phyloP scores from a whole-genome alignment of 169 alveolate species.

The Eimeria tenella region DNA sequence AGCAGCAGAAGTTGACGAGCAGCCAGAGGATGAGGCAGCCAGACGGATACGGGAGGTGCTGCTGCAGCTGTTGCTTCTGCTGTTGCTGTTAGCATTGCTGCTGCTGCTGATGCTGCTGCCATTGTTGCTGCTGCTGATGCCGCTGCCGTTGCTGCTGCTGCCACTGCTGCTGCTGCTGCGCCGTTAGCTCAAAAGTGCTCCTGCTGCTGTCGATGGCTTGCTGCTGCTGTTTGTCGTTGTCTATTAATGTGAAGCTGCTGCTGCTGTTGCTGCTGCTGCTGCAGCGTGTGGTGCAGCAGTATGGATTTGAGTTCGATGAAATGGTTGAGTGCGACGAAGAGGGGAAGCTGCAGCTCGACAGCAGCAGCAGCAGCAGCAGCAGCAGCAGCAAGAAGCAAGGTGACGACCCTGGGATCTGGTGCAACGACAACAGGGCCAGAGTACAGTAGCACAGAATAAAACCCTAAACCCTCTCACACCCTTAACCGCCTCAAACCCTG shows the following conservation, averaged over 20 bases:
- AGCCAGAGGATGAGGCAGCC: constrained; percentile 12
- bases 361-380: constrained; percentile 25
- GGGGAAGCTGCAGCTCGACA: constrained; percentile 33
- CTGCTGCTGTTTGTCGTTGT: background rate
- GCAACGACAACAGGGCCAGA: constrained; percentile 46
- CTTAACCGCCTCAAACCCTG: background rate
- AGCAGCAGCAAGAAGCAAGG: background rate
- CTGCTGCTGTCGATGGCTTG: background rate
- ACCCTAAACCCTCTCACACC: constrained; percentile 17
- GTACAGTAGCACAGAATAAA: background rate
- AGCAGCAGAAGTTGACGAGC: background rate
- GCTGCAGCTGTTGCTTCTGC: background rate
- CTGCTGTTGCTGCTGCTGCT: constrained; percentile 54
- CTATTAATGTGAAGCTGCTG: background rate
- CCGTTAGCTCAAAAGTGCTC: background rate
- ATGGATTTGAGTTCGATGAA: constrained; percentile 13
- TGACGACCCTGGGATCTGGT: constrained; percentile 28
- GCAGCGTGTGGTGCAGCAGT: constrained; percentile 60
- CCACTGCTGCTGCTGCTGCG: background rate
- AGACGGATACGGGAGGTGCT: constrained; percentile 35
- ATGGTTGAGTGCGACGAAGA: constrained; percentile 27
- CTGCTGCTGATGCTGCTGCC: constrained; percentile 2
- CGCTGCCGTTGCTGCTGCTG: background rate
- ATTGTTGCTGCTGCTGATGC: background rate
- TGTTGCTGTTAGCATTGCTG: background rate